Base-by-base conservation (phyloP, 371 early-diverging fungal species). In the Mucor piriformis region DNA sequence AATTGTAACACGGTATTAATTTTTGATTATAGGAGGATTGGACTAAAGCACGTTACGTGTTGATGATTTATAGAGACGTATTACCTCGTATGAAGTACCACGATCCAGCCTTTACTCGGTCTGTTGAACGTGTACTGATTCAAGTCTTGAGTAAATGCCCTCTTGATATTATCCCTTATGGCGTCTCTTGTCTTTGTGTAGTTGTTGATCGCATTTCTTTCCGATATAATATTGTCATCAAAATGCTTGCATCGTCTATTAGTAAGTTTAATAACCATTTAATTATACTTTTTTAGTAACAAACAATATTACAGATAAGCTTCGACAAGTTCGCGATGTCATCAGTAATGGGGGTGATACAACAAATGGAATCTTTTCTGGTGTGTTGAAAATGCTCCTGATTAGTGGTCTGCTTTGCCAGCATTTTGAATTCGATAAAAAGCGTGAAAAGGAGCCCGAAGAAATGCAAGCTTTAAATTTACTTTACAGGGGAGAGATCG, bases 391-490 rank as follows among this genome's bases (percentile, higher is more conserved):
- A 43, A 57, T 67, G 53, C 34, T 77, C 13, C 75, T 89, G 8
- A 82, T 95, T 20, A 79, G 85, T 10, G 88, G 92, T 2, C 64
- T 89, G 29, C 62, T 93, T 6, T 87, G 90, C 33, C 84, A 88
- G 32, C 63, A 92, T 58, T 92, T 91, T 75, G 85, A 90, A 46
- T 93, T 94, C 75, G 92, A 94, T 35, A 61, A 72, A 59, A 74
- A 77, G 15, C 73, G 81, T 15, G 54, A 70, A 27, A 59, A 76
- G 24, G 57, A 71, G 8, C 77, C 82, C 1, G 54, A 51, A 29
- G 55, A 57, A 25, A 59, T 67, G 60, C 24, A 24, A 15, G 40
- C 56, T 2, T 25, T 72, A 4, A 59, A 67, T 29, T 25, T 53
- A 12, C 62, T 69, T 0, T 58, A 55, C 48, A 52, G 52, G 54